A percentile compares a stretch with the other conserved stretches of the same genome.
Evolutionary conservation across 148 eudicot species (phyloP).

Genomic region (Salicornia ramosissima): DNA sequence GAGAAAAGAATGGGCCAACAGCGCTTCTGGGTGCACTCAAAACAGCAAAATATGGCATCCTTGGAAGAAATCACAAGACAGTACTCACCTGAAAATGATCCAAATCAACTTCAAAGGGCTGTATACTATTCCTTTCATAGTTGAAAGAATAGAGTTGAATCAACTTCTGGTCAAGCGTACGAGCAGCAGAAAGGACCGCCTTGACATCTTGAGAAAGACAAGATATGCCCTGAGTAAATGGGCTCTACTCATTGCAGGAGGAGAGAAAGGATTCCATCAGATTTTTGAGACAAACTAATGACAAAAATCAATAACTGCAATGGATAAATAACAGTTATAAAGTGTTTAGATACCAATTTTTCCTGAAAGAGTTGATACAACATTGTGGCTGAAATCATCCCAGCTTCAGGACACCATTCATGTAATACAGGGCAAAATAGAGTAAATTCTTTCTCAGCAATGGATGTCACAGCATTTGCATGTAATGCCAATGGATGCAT

Average conservation of each 20-base stretch:
- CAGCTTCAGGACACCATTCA: constrained; percentile 68
- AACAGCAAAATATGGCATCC: no score
- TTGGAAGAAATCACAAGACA: not conserved
- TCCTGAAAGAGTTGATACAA: constrained; percentile 63
- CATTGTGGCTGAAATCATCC: constrained; percentile 55
- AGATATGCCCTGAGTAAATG: constrained; percentile 54
- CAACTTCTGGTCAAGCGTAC: constrained; percentile 54
- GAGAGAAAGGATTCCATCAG: not conserved
- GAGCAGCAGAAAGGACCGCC: constrained; percentile 74
- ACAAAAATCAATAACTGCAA: not conserved
- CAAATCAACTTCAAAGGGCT: constrained; percentile 35
- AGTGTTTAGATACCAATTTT: constrained; percentile 53
- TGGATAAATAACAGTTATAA: not conserved
- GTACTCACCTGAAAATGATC: constrained; percentile 65
- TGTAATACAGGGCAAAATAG: constrained; percentile 53
- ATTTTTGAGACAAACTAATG: not conserved
- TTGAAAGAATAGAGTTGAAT: constrained; percentile 46
- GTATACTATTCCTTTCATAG: constrained; percentile 33
- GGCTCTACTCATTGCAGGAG: constrained; percentile 36
- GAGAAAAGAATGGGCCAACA: no score
- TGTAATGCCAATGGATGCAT: constrained; percentile 57
- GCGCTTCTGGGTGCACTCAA: no score
- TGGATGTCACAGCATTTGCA: constrained; percentile 53
- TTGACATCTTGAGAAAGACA: constrained; percentile 67
- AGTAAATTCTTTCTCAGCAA: constrained; percentile 55